These are phyloP conservation scores for Garcia nutans DNA, from an alignment of 345 rosid genomes.

Conservation along the genomic window DNA sequence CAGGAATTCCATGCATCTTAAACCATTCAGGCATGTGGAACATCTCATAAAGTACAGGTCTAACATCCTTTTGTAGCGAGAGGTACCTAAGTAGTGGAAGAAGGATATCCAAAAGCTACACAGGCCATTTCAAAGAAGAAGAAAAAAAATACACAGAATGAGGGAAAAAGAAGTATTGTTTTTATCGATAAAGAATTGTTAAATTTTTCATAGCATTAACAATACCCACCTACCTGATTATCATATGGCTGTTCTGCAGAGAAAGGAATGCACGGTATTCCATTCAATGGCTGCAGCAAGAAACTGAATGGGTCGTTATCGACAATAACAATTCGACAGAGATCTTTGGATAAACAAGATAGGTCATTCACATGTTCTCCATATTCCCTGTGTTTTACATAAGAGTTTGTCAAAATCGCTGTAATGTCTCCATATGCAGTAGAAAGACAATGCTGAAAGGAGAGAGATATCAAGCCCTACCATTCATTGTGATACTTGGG, in stretches of 20 bases:
- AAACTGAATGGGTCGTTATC: constrained; percentile 99
- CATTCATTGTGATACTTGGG: no score
- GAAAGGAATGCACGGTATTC: constrained; percentile 47
- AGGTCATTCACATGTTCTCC: constrained; percentile 95
- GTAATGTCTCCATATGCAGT: background rate
- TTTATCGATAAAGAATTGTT: background rate
- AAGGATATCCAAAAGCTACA: constrained; percentile 21
- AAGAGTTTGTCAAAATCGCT: background rate
- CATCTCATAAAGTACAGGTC: constrained; percentile 12
- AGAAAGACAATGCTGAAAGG: no score
- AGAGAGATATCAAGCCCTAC: no score
- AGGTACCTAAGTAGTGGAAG: constrained; percentile 25
- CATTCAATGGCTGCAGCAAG: constrained; percentile 61
- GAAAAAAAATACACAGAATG: background rate
- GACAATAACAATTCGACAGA: constrained; percentile 69
- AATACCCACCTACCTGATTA: constrained; percentile 49
- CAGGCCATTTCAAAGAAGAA: background rate
- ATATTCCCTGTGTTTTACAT: constrained; percentile 49
- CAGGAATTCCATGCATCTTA: constrained; percentile 14
- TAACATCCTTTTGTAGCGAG: constrained; percentile 15
- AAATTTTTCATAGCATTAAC: background rate
- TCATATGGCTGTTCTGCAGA: constrained; percentile 79
- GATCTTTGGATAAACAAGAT: constrained; percentile 22
- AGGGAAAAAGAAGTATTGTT: background rate
- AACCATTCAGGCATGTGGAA: constrained; percentile 31